phyloP scores from a whole-genome alignment of 2,329 filamentous ascomycete genomes.

The Aureobasidium sp. region DNA sequence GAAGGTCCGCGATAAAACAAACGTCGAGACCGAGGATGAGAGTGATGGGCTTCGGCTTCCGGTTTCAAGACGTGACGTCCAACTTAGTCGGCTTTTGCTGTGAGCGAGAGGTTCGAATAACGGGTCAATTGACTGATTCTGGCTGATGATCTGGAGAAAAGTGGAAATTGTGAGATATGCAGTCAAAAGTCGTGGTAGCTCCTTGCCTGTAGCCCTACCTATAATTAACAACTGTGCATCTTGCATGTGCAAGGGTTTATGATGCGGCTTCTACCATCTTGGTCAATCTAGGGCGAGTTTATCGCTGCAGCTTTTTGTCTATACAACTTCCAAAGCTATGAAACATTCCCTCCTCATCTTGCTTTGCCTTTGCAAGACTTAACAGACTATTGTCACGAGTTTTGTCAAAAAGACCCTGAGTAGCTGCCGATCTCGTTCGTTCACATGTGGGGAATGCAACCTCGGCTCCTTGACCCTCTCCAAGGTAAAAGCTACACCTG shows the following conservation, averaged over 20 bases:
- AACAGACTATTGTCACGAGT: neutral
- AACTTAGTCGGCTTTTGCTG: slow-evolving; percentile 13
- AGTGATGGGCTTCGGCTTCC: neutral
- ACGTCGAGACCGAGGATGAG: slow-evolving; percentile 4
- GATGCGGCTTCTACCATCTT: no score
- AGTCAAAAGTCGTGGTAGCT: slow-evolving; percentile 9
- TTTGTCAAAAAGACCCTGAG: neutral
- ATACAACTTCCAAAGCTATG: no score
- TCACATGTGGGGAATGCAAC: slow-evolving; percentile 11
- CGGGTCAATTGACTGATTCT: slow-evolving; percentile 10
- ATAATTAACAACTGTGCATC: neutral
- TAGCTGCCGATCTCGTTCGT: slow-evolving; percentile 4
- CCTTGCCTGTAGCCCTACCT: neutral
- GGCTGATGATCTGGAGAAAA: neutral
- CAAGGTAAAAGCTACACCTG: slow-evolving; percentile 9
- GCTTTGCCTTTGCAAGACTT: neutral
- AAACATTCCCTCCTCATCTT: neutral
- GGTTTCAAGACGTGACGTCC: slow-evolving; percentile 10
- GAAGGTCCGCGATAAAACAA: neutral
- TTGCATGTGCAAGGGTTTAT: neutral
- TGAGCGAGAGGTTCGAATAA: slow-evolving; percentile 7
- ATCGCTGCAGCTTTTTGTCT: no score
- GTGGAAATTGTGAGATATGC: slow-evolving; percentile 5
- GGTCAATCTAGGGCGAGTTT: no score
- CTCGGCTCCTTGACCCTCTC: slow-evolving; percentile 1